Percentiles rank a stretch among this genome's conserved stretches.
These are phyloP conservation scores for Eucalyptus sp. DNA, from an alignment of 345 rosid species.

Conservation along the genomic window DNA sequence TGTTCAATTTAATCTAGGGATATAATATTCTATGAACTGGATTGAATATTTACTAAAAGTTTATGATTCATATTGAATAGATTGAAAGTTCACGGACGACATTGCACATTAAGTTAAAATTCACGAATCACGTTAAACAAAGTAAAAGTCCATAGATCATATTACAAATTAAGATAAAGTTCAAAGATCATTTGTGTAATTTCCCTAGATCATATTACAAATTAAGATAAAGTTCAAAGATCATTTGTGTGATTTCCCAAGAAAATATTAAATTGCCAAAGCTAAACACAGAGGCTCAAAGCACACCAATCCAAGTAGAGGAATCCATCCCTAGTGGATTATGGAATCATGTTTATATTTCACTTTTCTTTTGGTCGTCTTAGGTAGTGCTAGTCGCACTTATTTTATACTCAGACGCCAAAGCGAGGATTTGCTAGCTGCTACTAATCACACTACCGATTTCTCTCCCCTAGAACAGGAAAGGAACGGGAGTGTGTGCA, in stretches of 20 bases:
- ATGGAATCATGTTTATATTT: background rate
- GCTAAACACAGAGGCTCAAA: background rate
- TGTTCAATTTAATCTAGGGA: background rate
- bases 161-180: background rate
- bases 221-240: background rate
- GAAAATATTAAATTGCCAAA: background rate
- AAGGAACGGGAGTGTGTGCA: background rate
- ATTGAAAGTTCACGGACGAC: background rate
- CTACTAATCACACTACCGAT: background rate
- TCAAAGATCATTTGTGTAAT: too few relatives aligned
- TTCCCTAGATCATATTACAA: too few relatives aligned
- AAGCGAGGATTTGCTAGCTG: background rate
- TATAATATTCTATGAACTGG: too few relatives aligned
- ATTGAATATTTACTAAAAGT: background rate
- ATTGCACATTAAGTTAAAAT: background rate
- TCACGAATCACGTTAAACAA: rapidly evolving
- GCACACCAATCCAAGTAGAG: background rate
- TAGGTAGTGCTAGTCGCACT: background rate
- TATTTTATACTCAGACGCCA: background rate
- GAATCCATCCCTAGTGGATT: background rate
- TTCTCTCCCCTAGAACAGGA: background rate
- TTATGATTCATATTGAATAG: background rate
- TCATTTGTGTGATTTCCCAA: background rate
- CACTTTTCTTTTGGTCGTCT: background rate
- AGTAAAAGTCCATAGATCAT: background rate